phyloP scores from a whole-genome alignment of 1,284 basidiomycete genomes.

The Fomitopsis palustris region DNA sequence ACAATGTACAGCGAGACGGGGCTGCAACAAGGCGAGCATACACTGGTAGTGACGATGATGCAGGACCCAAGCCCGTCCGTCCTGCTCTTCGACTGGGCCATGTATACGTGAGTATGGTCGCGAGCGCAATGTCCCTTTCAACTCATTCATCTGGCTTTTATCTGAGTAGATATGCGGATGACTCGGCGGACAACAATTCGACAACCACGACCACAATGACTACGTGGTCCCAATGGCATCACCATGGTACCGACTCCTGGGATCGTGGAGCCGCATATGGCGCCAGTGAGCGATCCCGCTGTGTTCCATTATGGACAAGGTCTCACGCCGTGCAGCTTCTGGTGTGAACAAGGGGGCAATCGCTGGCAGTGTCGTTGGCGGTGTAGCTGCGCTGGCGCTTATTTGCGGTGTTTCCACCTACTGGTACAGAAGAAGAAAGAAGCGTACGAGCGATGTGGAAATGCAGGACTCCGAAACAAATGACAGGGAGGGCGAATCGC shows the following conservation, averaged over 20 bases:
- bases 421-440: neutral
- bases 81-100: conserved; percentile 1
- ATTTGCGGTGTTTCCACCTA: neutral
- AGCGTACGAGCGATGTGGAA: neutral
- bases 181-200: neutral
- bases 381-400: neutral
- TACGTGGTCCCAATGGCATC: neutral
- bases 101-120: neutral
- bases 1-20: neutral
- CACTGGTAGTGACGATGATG: neutral
- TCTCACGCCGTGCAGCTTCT: neutral
- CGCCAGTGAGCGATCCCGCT: neutral
- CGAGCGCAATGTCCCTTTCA: neutral
- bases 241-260: neutral
- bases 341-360: neutral
- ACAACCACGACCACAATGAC: no score
- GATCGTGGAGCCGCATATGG: neutral
- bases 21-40: neutral
- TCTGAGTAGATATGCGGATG: neutral
- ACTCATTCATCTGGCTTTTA: neutral
- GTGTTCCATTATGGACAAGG: neutral
- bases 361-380: neutral
- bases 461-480: neutral
- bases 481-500: neutral
- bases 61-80: neutral